These are phyloP conservation scores for Pyricularia pennisetigena DNA, from an alignment of 2,329 filamentous ascomycete genomes.

Conservation along the genomic window DNA sequence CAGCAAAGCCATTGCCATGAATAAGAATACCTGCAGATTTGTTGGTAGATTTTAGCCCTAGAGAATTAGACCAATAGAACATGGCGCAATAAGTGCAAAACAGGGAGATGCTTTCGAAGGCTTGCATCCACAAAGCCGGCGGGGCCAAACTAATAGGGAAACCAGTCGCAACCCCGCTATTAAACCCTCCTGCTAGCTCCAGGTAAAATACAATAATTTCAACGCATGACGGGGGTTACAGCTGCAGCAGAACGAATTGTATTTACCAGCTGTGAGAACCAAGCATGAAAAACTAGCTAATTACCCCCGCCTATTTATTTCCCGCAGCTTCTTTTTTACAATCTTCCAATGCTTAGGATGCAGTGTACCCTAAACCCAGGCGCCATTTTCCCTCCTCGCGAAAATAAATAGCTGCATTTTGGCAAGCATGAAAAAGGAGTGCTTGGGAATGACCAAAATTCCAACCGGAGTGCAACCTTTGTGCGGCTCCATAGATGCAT, in stretches of 20 bases:
- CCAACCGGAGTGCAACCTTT: slow-evolving; percentile 3
- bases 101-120: neutral
- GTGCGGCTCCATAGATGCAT: neutral
- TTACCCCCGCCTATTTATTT: neutral
- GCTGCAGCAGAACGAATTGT: no score
- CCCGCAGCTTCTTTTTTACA: neutral
- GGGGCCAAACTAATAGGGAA: neutral
- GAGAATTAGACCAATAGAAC: neutral
- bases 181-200: no score
- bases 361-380: slow-evolving; percentile 1
- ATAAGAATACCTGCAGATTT: neutral
- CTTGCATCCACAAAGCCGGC: neutral
- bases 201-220: no score
- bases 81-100: neutral
- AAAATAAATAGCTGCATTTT: neutral
- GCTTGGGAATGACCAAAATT: neutral
- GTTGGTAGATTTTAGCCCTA: neutral
- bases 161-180: neutral
- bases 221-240: no score
- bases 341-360: neutral
- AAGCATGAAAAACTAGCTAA: neutral
- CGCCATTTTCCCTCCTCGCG: neutral
- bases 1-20: neutral
- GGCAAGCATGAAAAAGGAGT: neutral
- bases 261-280: no score